These are phyloP conservation scores for Agarophyton chilense DNA, from an alignment of 23 red algal species.

Conservation along the genomic window DNA sequence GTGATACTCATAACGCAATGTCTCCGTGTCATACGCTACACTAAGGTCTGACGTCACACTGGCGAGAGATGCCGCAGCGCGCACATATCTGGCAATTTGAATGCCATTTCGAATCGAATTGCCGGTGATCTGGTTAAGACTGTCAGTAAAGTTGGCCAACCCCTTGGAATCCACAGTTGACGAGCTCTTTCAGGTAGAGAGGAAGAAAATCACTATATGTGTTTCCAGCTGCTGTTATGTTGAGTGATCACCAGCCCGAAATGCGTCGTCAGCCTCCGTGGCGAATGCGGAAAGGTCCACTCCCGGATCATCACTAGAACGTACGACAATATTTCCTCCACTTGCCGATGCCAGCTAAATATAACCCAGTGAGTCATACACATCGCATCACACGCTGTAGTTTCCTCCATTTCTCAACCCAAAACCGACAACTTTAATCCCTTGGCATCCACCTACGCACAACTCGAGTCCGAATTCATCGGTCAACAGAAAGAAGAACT, in stretches of 20 bases:
- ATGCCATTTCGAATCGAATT: constrained; percentile 55
- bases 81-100: constrained; percentile 56
- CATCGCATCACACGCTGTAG: constrained; percentile 43
- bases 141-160: constrained; percentile 55
- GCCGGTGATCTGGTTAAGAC: constrained; percentile 50
- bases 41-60: constrained; percentile 37
- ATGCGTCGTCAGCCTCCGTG: constrained; percentile 31
- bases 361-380: constrained; percentile 58
- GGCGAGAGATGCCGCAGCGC: constrained; percentile 44
- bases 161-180: constrained; percentile 21
- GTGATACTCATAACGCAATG: constrained; percentile 71
- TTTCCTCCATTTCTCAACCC: constrained; percentile 26
- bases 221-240: constrained; percentile 39
- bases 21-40: constrained; percentile 34
- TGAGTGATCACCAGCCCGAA: constrained; percentile 61
- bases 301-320: neutral
- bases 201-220: constrained; percentile 63
- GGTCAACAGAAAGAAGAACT: constrained; percentile 69
- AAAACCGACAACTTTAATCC: constrained; percentile 54
- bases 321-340: constrained; percentile 34
- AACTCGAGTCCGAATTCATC: constrained; percentile 54
- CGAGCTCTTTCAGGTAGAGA: constrained; percentile 1
- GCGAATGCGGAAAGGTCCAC: constrained; percentile 13
- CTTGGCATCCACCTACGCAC: constrained; percentile 61
- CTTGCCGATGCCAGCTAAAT: constrained; percentile 33